These are phyloP conservation scores for Kodamaea leandrae DNA, from an alignment of 805 yeast genomes.

Conservation along the genomic window DNA sequence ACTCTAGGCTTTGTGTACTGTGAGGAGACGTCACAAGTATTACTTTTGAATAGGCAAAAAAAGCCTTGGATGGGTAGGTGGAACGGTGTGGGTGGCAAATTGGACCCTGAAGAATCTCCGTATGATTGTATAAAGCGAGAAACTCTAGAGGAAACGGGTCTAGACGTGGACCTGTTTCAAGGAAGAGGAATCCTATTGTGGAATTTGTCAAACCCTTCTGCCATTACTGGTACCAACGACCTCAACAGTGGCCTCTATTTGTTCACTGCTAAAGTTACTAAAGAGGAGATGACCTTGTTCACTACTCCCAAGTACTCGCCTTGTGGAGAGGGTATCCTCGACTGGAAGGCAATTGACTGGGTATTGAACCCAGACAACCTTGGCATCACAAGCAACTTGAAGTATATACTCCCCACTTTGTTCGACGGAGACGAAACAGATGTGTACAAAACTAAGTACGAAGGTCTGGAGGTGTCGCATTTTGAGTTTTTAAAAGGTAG, in stretches of 20 bases:
- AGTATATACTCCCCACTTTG: constrained; percentile 22
- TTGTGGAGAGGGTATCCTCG: constrained; percentile 42
- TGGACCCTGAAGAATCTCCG: constrained; percentile 35
- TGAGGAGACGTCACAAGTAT: constrained; percentile 28
- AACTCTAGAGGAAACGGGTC: constrained; percentile 42
- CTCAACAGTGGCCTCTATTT: constrained; percentile 34
- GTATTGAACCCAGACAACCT: constrained; percentile 31
- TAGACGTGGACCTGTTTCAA: constrained; percentile 25
- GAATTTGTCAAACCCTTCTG: constrained; percentile 19
- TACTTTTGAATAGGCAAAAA: constrained; percentile 40
- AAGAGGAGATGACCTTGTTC: constrained; percentile 22
- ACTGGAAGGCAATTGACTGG: constrained; percentile 42
- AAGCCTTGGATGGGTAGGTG: constrained; percentile 48
- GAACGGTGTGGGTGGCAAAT: constrained; percentile 48
- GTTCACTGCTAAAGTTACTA: constrained; percentile 35
- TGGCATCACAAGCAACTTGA: constrained; percentile 42
- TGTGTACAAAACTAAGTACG: constrained; percentile 27
- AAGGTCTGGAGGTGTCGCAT: constrained; percentile 2
- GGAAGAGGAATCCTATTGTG: constrained; percentile 38
- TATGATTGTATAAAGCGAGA: constrained; percentile 41
- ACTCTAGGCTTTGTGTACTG: constrained; percentile 30
- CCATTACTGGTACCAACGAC: constrained; percentile 8
- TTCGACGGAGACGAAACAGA: constrained; percentile 24
- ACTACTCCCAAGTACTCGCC: constrained; percentile 26
- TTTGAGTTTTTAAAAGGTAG: constrained; percentile 7